A percentile compares a stretch with the other conserved stretches of the same genome.
These are phyloP conservation scores for Penicillium angulare DNA, from an alignment of 495 filamentous ascomycete species.

Conservation along the genomic window DNA sequence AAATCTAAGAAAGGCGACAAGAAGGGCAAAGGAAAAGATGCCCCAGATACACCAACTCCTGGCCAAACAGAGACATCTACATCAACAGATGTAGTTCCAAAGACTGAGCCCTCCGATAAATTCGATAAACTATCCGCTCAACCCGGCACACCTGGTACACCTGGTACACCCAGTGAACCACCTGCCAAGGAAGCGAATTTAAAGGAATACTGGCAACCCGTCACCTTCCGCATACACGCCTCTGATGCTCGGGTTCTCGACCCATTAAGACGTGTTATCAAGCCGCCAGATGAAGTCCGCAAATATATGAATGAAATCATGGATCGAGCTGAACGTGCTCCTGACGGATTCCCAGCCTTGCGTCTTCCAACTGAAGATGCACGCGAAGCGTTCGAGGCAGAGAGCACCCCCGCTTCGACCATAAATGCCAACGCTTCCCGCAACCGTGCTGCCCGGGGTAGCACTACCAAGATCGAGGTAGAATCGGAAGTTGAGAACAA, in stretches of 20 bases:
- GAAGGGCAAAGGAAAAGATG: conserved; percentile 28
- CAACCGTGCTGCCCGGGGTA: conserved; percentile 25
- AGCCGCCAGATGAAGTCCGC: conserved; percentile 71
- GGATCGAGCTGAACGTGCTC: conserved; percentile 67
- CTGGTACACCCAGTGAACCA: conserved; percentile 5
- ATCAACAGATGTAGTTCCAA: conserved; percentile 13
- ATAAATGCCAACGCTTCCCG: conserved; percentile 14
- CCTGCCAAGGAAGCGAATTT: conserved; percentile 27
- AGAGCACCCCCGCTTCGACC: conserved; percentile 27
- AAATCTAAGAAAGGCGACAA: conserved; percentile 45
- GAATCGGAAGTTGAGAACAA: conserved; percentile 41
- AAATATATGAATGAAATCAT: conserved; percentile 84
- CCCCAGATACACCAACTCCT: conserved; percentile 8
- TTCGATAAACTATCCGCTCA: conserved; percentile 9
- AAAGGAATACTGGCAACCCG: conserved; percentile 83
- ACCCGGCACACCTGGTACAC: not conserved
- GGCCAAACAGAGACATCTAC: conserved; percentile 8
- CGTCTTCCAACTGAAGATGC: conserved; percentile 54
- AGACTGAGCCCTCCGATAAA: conserved; percentile 18
- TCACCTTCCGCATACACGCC: conserved; percentile 75
- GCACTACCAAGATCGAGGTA: conserved; percentile 24
- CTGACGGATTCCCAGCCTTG: conserved; percentile 66
- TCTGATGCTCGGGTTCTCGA: conserved; percentile 64
- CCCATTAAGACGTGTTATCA: conserved; percentile 73
- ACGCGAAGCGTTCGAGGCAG: conserved; percentile 24